These are phyloP conservation scores for Dactylellina leptospora DNA, from an alignment of 2,329 filamentous ascomycete species.

Conservation along the genomic window DNA sequence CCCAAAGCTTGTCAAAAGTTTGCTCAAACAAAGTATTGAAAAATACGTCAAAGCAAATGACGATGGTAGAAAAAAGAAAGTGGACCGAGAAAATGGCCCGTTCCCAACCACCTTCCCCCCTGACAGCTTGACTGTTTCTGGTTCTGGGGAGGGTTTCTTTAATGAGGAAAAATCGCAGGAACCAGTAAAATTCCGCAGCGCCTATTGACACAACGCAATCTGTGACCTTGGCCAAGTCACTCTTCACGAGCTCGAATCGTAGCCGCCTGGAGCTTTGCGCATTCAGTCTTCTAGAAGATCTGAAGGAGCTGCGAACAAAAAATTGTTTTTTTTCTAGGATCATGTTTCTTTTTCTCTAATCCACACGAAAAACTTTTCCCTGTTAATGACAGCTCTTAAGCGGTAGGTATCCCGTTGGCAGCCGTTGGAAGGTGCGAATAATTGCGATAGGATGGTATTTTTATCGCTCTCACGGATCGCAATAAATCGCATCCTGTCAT, in stretches of 20 bases:
- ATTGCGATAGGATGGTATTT: conserved; percentile 3
- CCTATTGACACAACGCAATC: conserved; percentile 48
- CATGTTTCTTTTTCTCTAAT: no score
- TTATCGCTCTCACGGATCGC: neutral
- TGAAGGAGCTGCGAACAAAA: no score
- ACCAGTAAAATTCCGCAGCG: conserved; percentile 19
- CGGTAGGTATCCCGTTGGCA: conserved; percentile 7
- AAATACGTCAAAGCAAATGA: no score
- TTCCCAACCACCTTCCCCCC: no score
- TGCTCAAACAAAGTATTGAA: no score
- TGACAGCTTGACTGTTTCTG: no score
- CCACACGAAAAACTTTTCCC: neutral
- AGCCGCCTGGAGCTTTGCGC: conserved; percentile 24
- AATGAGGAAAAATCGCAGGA: neutral
- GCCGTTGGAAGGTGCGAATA: neutral
- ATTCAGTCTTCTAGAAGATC: conserved; percentile 19
- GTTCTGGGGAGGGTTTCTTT: no score
- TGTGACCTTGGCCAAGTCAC: neutral
- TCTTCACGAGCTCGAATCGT: neutral
- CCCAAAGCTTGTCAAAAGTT: no score
- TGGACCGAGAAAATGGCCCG: neutral
- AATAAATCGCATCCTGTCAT: no score
- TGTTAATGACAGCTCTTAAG: neutral
- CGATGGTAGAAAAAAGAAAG: no score
- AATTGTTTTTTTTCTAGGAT: no score